Base-by-base conservation (phyloP, 2,329 filamentous ascomycete genomes). In the Exophiala alcalophila region DNA sequence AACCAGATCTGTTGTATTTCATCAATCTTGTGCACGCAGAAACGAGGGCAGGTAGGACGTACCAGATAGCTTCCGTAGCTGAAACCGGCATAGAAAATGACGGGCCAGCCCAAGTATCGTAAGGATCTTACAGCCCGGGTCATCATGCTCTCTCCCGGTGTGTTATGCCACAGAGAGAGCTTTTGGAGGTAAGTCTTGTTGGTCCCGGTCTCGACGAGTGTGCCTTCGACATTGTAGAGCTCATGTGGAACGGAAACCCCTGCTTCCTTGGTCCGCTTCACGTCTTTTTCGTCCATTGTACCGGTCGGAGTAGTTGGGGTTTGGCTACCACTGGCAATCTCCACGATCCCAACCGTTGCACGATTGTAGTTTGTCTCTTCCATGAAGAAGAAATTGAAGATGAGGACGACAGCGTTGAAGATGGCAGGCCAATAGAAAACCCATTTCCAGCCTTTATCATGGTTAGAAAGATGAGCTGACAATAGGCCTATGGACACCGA, bases 11-110 rank as follows among this genome's bases (percentile, higher is more conserved):
- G 32, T 51, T 57, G 39, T 12, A 25, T 16, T 8, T 12, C 11
- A n/a, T 20, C 16, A 15, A 7, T n/a, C 19, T 3, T 19, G 26
- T 21, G 12, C 6, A 12, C 10, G 14, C 4, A n/a, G 2, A 20
- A 9, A 10, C 5, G 5, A 18, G n/a, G 14, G 18, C 8, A n/a
- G 5, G 11, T 18, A 12, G n/a, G 9, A 48, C 44, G 34, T 32
- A 66, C 56, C 8, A 69, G 57, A 37, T 64, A 63, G 30, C 54
- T 59, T 25, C 66, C 66, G 52, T 68, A 68, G 18, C 51, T 59
- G 53, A 68, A 68, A 11, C 66, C 65, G 10, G 63, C 56, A 47
- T 64, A 68, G 48, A 61, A 59, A 25, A 67, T 65, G 27, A 67
- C 61, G 1, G 65, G 62, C 44, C 65, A 68, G 10, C 44, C 51